Conservation (phyloP, 495 filamentous ascomycete genomes). For the Amniculicola lignicola region DNA sequence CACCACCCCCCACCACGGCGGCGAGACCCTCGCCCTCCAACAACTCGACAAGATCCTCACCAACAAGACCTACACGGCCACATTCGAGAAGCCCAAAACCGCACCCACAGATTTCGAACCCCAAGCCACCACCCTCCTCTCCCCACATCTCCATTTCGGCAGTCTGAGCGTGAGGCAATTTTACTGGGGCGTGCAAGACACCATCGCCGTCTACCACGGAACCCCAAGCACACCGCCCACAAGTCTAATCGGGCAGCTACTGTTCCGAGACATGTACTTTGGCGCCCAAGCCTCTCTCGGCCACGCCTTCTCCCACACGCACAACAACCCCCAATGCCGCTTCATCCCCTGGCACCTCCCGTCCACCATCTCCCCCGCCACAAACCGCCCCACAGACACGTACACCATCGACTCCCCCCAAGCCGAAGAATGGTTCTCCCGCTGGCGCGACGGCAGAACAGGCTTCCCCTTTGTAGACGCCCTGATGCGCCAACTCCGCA, state of each 20-base stretch:
- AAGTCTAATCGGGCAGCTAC: slow-evolving; percentile 63
- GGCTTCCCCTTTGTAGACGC: slow-evolving; percentile 75
- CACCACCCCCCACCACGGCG: slow-evolving; percentile 59
- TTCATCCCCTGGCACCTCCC: slow-evolving; percentile 72
- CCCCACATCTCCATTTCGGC: slow-evolving; percentile 70
- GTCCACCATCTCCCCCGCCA: slow-evolving; percentile 47
- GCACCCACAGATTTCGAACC: slow-evolving; percentile 66
- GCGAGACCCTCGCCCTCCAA: slow-evolving; percentile 58
- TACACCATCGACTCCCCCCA: slow-evolving; percentile 56
- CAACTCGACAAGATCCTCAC: slow-evolving; percentile 51
- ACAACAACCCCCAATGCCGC: slow-evolving; percentile 57
- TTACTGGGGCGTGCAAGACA: slow-evolving; percentile 62
- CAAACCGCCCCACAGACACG: slow-evolving; percentile 45
- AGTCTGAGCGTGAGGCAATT: slow-evolving; percentile 59
- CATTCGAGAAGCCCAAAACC: slow-evolving; percentile 67
- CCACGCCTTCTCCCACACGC: slow-evolving; percentile 53
- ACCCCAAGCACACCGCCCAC: slow-evolving; percentile 54
- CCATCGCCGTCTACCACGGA: slow-evolving; percentile 48
- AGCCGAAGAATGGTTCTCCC: slow-evolving; percentile 60
- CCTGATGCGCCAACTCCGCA: slow-evolving; percentile 66
- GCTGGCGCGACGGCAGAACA: slow-evolving; percentile 63
- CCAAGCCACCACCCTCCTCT: slow-evolving; percentile 65
- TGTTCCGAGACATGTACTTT: slow-evolving; percentile 77
- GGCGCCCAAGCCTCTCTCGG: slow-evolving; percentile 65
- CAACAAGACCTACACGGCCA: slow-evolving; percentile 60